Base-by-base conservation (phyloP, 1,284 basidiomycete genomes). In the Gymnopus androsaceus region DNA sequence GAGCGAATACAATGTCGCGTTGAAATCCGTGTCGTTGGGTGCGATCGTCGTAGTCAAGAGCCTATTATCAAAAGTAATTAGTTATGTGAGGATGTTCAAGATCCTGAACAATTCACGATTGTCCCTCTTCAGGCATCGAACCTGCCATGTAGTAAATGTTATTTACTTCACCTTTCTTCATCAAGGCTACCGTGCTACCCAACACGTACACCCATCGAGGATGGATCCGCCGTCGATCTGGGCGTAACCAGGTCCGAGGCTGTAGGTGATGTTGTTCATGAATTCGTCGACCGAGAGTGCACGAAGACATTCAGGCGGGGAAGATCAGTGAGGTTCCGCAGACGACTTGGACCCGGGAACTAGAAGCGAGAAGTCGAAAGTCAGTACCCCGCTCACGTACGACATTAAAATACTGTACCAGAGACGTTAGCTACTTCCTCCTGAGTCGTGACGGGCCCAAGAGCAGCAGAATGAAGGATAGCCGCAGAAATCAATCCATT, bases 121-220 rank as follows among this genome's bases (percentile, higher is more conserved):
- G 60, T n/a, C 57, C 60, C 48, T 63, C 62, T 12, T 63, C 62
- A 1, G 60, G 60, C 60, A 63, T 61, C 44, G 60, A 63, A 1
- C 62, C 62, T 12, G 56, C 42, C 46, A 63, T 48, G 41, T 52
- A 56, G 3, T 54, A 31, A 21, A 63, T 60, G 38, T 57, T 61
- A 36, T 63, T 61, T 2, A 61, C 47, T 7, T 52, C 59, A 1
- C 59, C 62, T 15, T 55, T 41, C 34, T 34, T 55, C 3, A 60
- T 52, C 25, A 59, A 57, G 28, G 44, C 33, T 7, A 63, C 38
- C 1, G 60, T 50, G 30, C 54, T 41, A 27, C 57, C 56, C 5
- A 52, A 3, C n/a, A 25, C 30, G 23, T 58, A 63, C 3, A 60
- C 54, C 3, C 57, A 30, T 63, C 62, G 27, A 55, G 30, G 2